Conservation (phyloP, 345 rosid genomes). For the Bruguiera parviflora region DNA sequence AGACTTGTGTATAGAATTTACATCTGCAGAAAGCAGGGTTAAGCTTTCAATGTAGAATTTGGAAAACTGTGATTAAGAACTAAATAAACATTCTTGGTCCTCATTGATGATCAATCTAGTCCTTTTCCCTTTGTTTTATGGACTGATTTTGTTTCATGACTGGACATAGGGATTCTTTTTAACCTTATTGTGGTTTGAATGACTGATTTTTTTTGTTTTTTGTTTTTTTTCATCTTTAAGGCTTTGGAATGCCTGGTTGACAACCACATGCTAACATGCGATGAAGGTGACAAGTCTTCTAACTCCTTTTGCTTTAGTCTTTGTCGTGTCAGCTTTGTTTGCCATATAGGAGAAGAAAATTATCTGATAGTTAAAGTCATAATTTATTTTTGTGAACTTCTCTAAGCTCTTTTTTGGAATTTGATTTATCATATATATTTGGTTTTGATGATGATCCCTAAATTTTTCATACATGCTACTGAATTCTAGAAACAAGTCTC, state of each 20-base stretch:
- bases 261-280: conserved; percentile 90
- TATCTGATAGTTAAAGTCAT: too few relatives aligned
- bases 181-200: not conserved
- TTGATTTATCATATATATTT: conserved; percentile 1
- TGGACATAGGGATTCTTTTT: not conserved
- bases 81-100: not conserved
- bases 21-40: not conserved
- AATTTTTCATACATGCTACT: not conserved
- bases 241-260: conserved; percentile 94
- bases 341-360: too few relatives aligned
- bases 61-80: not conserved
- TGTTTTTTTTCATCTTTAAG: conserved; percentile 43
- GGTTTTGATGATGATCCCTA: not conserved
- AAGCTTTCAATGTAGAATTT: conserved; percentile 5
- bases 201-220: conserved; percentile 1
- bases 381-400: not conserved
- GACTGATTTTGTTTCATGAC: not conserved
- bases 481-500: conserved; percentile 57
- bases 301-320: not conserved
- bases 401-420: not conserved
- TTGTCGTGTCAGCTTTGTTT: not conserved
- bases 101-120: not conserved
- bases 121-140: conserved; percentile 4
- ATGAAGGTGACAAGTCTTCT: conserved; percentile 60
- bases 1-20: conserved; percentile 9